These are phyloP conservation scores for Ligustrum vulgare DNA, from an alignment of 257 asterid genomes.

Conservation along the genomic window DNA sequence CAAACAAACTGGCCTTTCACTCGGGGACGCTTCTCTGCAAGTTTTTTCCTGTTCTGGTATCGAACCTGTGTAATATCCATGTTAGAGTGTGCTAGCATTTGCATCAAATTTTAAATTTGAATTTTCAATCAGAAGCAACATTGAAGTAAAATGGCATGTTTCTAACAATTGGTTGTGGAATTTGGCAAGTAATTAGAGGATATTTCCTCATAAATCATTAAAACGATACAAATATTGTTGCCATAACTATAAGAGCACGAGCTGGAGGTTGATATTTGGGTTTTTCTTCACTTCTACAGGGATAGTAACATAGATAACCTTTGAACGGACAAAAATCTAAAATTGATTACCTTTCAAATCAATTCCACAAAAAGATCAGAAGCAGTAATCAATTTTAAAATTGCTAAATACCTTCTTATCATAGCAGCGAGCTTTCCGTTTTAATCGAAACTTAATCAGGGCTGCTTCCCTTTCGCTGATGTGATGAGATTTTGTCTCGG, in stretches of 20 bases:
- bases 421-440: not conserved
- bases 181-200: not conserved
- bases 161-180: not conserved
- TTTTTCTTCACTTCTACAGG: not conserved
- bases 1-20: slow-evolving; percentile 31
- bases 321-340: not conserved
- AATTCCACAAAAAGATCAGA: not conserved
- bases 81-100: not conserved
- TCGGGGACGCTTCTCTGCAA: slow-evolving; percentile 31
- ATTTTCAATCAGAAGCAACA: not conserved
- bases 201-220: not conserved
- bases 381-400: not conserved
- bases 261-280: not conserved
- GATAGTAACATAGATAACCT: not conserved
- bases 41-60: slow-evolving; percentile 27
- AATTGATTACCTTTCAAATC: not conserved
- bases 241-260: not conserved
- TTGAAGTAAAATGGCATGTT: not conserved
- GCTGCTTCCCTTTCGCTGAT: not conserved
- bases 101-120: not conserved
- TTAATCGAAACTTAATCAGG: not conserved
- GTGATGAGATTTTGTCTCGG: slow-evolving; percentile 6
- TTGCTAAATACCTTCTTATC: slow-evolving; percentile 1
- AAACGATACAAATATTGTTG: not conserved
- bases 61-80: slow-evolving; percentile 13